A percentile compares a stretch with the other conserved stretches of the same genome.
These are phyloP conservation scores for Atalantia buxifolia DNA, from an alignment of 345 rosid species.

Conservation along the genomic window DNA sequence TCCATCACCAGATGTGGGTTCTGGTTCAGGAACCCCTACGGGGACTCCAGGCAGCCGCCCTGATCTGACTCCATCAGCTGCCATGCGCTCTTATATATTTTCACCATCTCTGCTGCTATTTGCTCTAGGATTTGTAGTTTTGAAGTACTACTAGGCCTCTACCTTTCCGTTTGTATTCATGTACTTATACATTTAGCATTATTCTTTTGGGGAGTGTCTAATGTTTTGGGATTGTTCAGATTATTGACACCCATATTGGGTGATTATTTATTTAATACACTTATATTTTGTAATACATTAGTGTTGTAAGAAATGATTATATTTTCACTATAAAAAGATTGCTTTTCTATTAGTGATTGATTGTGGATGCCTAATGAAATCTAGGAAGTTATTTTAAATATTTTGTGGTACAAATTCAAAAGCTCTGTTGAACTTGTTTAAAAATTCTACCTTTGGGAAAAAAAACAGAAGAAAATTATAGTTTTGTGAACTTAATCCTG, in stretches of 20 bases:
- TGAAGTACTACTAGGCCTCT: conserved; percentile 33
- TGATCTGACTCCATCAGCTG: conserved; percentile 53
- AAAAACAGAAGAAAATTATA: too few species aligned
- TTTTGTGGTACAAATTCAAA: too few species aligned
- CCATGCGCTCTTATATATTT: conserved; percentile 24
- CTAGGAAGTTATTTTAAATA: not conserved
- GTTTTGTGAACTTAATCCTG: not conserved
- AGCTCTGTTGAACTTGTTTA: not conserved
- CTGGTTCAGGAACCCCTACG: conserved; percentile 36
- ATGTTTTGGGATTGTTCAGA: conserved; percentile 3
- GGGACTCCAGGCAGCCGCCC: conserved; percentile 52
- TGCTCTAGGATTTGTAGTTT: conserved; percentile 35
- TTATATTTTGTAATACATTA: not conserved
- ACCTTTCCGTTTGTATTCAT: not conserved
- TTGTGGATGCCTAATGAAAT: not conserved
- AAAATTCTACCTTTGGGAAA: too few species aligned
- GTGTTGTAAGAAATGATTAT: not conserved
- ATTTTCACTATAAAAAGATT: not conserved
- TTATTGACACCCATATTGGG: conserved; percentile 13
- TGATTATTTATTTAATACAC: conserved; percentile 15
- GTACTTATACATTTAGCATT: not conserved
- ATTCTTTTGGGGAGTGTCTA: conserved; percentile 14
- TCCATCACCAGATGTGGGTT: conserved; percentile 25
- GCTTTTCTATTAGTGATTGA: not conserved
- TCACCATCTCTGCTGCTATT: conserved; percentile 51